Evolutionary conservation across 2,329 filamentous ascomycete genomes (phyloP), one percentile per base, ranked within the genome.

Genomic region (Ophiostoma ulmi): DNA sequence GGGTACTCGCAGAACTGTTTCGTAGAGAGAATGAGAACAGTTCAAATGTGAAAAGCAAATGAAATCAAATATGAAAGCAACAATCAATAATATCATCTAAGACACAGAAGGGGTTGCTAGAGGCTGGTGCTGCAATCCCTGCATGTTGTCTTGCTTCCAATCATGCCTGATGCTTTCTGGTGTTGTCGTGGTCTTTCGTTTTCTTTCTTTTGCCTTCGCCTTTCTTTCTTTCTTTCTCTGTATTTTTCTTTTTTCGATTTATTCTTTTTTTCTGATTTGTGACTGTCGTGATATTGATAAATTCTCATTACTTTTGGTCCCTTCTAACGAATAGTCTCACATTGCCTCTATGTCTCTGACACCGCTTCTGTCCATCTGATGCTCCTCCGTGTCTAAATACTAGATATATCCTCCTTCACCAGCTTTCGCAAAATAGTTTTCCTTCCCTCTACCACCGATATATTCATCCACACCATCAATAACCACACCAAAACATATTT

Each of bases 41-140:
- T 10, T 13, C 52, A 10, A 58, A 26, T 31, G 5, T 55, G n/a
- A n/a, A 55, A 55, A 26, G 8, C 10, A 26, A 58, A 58, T 58
- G n/a, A 26, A 58, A 58, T 22, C 17, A 48, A 20, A 48, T 20
- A 48, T 48, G 44, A 48, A 44, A 20, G 20, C 20, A 48, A n/a
- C 17, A 48, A 20, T 17, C 44, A 48, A 20, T 17, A 48, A 20
- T 20, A 14, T 11, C 10, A 58, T 17, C 35, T 26, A 36, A 17
- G 20, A 68, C 35, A 39, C 17, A 58, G 44, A 48, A 48, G 20
- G 36, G 31, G 31, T 55, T 22, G 65, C 31, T 58, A 70, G 35
- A 64, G 63, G 63, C 63, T 65, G 63, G 63, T 64, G 31, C 63
- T 65, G 63, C 36, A 65, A 65, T 65, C 69, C 64, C 65, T 70